Evolutionary conservation across 2,329 filamentous ascomycete genomes (phyloP), one percentile per base, ranked within the genome.

Genomic region (Trichophyton equinum): DNA sequence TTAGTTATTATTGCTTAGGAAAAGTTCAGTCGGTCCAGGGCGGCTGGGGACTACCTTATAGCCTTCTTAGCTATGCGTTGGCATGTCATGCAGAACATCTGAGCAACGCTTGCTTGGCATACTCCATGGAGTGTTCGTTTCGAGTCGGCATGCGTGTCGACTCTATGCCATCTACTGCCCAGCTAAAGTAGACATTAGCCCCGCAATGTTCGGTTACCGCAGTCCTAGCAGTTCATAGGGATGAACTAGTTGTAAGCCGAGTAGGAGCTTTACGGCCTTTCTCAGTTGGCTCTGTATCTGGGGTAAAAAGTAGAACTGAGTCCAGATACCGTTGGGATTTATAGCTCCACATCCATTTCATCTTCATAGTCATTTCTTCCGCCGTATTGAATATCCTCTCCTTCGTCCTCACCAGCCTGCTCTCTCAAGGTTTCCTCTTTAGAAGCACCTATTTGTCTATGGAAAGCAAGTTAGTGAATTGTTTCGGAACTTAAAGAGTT

Each of bases 391-490:
- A 77, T 80, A 60, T 78, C 81, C 53, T 81, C 80, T 58, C 78
- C 77, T 66, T 84, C 82, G 67, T 89, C 88, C 47, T 84, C 83
- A 69, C 94, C 87, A 36, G 27, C 27, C 65, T 88, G 83, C 68
- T 96, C 91, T 64, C 86, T 80, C 64, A 89, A 81, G 55, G 84
- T 83, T 64, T 86, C 83, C 77, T 97, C 92, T 60, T 85, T 85
- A 44, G 88, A 90, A 1, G 86, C 85, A 8, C 90, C 90, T 58
- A 97, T 83, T 77, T 85, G 91, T 68, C 91, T 83, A 64, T 60
- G 61, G 42, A 33, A 27, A 20, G 8, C 3, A 25, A 63, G 18
- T 38, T 51, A 46, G 47, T 18, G 2, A 9, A 55, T 36, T n/a
- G 8, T 36, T 53, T 13, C 2, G 11, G 42, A 36, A 59, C 2